A percentile compares a stretch with the other conserved stretches of the same genome.
Evolutionary conservation across 164 flowering plant species (phyloP).

Genomic region (Aristolochia fimbriata): DNA sequence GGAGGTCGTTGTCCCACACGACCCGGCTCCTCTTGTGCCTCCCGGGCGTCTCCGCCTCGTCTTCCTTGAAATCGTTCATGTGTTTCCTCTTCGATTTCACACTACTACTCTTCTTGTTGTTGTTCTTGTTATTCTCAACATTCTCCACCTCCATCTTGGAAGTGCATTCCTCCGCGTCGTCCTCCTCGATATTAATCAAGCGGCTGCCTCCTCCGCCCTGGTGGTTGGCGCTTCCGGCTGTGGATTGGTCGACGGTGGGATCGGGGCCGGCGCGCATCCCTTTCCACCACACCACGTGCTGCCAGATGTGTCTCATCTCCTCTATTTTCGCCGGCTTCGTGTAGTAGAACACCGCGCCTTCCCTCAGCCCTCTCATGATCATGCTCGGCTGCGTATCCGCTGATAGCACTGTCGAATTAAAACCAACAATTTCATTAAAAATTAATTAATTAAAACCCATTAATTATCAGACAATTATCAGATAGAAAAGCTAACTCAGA

Average conservation of each 20-base stretch:
- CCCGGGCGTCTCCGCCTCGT: constrained; percentile 41
- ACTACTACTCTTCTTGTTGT: not conserved
- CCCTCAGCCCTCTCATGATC: constrained; percentile 91
- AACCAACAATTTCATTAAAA: no score
- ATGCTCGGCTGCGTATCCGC: constrained; percentile 88
- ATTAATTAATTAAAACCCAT: no score
- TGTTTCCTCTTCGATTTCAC: constrained; percentile 37
- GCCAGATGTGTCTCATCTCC: constrained; percentile 89
- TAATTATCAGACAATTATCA: no score
- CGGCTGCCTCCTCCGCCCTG: no score
- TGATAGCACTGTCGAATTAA: constrained; percentile 84
- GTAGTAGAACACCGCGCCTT: constrained; percentile 90
- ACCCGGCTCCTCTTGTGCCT: constrained; percentile 77
- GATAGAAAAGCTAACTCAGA: no score
- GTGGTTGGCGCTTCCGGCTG: constrained; percentile 35
- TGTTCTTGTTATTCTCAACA: constrained; percentile 40
- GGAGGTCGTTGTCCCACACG: constrained; percentile 80
- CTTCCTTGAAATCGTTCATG: constrained; percentile 33
- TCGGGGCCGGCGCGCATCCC: not conserved
- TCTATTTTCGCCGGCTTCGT: constrained; percentile 88
- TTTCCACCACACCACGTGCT: constrained; percentile 63
- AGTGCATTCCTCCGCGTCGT: constrained; percentile 43
- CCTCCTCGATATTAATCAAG: no score
- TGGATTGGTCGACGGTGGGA: constrained; percentile 19
- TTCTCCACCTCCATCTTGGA: constrained; percentile 55